Percentiles rank a stretch among this genome's conserved stretches.
phyloP scores from a whole-genome alignment of 306 rosid genomes.

The Quercus cerris region DNA sequence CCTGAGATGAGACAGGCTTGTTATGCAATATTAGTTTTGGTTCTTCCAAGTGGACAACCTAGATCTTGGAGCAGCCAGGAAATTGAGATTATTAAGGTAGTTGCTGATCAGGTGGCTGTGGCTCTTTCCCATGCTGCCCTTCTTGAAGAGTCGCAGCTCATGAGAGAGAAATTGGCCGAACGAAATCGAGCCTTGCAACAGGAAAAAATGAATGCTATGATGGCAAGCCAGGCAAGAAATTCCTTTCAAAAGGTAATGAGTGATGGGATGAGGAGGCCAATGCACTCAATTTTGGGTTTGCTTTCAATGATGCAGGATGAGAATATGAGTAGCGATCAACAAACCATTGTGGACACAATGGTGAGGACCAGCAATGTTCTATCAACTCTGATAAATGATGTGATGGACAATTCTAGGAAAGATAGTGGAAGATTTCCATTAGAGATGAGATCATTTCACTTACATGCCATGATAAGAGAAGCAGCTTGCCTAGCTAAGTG shows the following conservation, averaged over 20 bases:
- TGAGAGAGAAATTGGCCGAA: conserved; percentile 95
- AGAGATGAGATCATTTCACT: conserved; percentile 73
- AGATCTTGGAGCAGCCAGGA: conserved; percentile 89
- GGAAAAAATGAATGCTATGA: conserved; percentile 82
- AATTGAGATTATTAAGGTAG: conserved; percentile 90
- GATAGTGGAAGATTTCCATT: conserved; percentile 74
- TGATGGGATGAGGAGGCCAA: conserved; percentile 98
- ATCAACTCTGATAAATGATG: conserved; percentile 85
- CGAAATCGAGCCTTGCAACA: conserved; percentile 93
- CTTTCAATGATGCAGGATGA: conserved; percentile 84
- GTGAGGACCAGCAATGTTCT: conserved; percentile 81
- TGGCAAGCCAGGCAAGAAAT: conserved; percentile 96
- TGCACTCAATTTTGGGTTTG: conserved; percentile 95
- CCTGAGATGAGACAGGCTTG: conserved; percentile 84
- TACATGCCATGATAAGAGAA: conserved; percentile 84
- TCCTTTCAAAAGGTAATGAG: conserved; percentile 96
- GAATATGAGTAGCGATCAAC: conserved; percentile 63
- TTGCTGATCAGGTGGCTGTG: conserved; percentile 99
- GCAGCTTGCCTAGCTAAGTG: conserved; percentile 95
- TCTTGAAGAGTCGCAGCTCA: conserved; percentile 97
- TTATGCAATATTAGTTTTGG: conserved; percentile 84
- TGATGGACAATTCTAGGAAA: conserved; percentile 78
- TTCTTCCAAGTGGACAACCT: conserved; percentile 77
- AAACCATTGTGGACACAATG: conserved; percentile 82
- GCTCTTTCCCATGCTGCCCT: conserved; percentile 98